Percentiles rank a stretch among this genome's conserved stretches.
These are phyloP conservation scores for Spiraea crenata DNA, from an alignment of 331 rosid species.

Conservation along the genomic window DNA sequence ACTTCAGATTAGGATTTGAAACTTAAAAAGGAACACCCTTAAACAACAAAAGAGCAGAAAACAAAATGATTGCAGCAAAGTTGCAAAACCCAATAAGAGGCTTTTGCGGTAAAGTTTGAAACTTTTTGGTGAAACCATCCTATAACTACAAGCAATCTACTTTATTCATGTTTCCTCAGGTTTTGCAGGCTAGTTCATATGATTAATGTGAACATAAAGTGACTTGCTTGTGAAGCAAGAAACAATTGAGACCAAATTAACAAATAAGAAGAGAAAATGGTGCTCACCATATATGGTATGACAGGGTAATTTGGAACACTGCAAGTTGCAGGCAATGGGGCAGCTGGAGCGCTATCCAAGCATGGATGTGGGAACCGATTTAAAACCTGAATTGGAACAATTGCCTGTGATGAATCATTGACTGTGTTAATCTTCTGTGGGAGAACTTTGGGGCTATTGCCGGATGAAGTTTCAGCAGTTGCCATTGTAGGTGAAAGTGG, in stretches of 20 bases:
- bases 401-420: constrained; percentile 6
- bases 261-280: background rate
- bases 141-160: too few species aligned
- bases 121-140: too few species aligned
- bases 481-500: constrained; percentile 1
- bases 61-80: too few species aligned
- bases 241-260: background rate
- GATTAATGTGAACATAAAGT: too few species aligned
- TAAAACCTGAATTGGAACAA: constrained; percentile 17
- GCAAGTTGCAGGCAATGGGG: background rate
- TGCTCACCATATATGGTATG: constrained; percentile 21
- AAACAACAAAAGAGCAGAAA: too few species aligned
- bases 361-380: constrained; percentile 40
- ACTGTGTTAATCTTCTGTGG: background rate
- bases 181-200: too few species aligned
- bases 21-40: too few species aligned
- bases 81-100: too few species aligned
- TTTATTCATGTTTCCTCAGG: too few species aligned
- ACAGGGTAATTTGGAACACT: constrained; percentile 11
- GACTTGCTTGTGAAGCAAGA: too few species aligned
- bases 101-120: too few species aligned
- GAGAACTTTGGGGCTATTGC: constrained; percentile 12
- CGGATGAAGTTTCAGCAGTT: constrained; percentile 11
- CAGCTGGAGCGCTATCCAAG: constrained; percentile 32
- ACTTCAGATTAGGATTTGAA: background rate